phyloP scores from a whole-genome alignment of 2,329 filamentous ascomycete species.

The Metarhizium brunneum region DNA sequence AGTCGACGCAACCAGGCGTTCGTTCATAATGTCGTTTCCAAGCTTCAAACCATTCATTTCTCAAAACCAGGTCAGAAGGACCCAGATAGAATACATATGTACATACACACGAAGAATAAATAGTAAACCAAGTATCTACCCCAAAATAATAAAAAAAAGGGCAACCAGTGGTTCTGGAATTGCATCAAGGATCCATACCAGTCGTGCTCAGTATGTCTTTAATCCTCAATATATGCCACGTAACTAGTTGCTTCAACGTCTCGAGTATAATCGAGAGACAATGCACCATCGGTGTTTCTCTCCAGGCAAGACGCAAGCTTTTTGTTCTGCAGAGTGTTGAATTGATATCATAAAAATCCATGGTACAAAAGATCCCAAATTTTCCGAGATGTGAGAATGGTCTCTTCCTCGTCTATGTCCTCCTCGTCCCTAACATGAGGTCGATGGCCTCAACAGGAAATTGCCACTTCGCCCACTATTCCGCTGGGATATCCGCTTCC shows the following conservation, averaged over 20 bases:
- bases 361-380: background rate
- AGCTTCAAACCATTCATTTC: background rate
- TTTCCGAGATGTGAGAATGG: background rate
- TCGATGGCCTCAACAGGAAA: background rate
- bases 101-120: background rate
- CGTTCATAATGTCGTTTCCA: background rate
- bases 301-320: background rate
- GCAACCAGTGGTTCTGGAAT: background rate
- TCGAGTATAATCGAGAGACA: background rate
- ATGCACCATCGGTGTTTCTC: background rate
- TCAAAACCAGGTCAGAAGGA: background rate
- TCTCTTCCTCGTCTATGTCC: background rate
- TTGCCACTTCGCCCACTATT: background rate
- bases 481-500: background rate
- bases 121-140: background rate
- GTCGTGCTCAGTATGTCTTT: background rate
- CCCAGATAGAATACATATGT: background rate
- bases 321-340: background rate
- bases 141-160: background rate
- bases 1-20: no score
- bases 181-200: background rate
- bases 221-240: background rate
- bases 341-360: background rate
- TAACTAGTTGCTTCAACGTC: background rate
- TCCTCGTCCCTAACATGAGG: background rate